Percentiles rank a stretch among this genome's conserved stretches.
Conservation (phyloP, 176 grass and related monocot genomes). For the Zea luxurians region DNA sequence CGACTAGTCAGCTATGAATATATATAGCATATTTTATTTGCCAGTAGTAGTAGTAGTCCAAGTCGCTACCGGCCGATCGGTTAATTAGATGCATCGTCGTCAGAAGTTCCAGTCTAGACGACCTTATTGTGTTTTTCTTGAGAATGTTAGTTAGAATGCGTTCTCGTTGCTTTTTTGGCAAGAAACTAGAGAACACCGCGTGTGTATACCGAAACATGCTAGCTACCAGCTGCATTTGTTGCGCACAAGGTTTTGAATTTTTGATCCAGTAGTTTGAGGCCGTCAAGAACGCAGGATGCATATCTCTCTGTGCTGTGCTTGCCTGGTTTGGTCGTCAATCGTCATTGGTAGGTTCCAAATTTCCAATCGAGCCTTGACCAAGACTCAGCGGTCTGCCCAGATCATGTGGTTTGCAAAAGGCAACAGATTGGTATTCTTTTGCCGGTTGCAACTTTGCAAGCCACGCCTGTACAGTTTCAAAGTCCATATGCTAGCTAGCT, state of each 20-base stretch:
- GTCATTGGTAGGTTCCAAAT: neutral
- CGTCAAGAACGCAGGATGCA: slow-evolving; percentile 12
- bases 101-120: neutral
- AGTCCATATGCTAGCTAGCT: neutral
- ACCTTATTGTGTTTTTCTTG: neutral
- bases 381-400: neutral
- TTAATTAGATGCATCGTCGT: neutral
- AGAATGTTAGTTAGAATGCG: neutral
- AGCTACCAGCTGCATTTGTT: neutral
- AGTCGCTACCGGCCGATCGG: neutral
- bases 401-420: neutral
- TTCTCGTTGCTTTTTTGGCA: neutral
- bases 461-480: slow-evolving; percentile 3
- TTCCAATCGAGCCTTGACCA: slow-evolving; percentile 19
- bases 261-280: neutral
- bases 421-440: neutral
- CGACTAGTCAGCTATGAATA: neutral
- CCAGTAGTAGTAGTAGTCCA: neutral
- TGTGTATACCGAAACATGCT: slow-evolving; percentile 18
- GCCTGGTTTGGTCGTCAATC: neutral
- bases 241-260: slow-evolving; percentile 33
- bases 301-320: neutral
- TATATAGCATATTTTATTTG: neutral
- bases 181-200: neutral
- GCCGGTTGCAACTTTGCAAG: neutral